These are phyloP conservation scores for Pancytospora epiphaga DNA, from an alignment of 371 early-diverging fungal species.

Conservation along the genomic window DNA sequence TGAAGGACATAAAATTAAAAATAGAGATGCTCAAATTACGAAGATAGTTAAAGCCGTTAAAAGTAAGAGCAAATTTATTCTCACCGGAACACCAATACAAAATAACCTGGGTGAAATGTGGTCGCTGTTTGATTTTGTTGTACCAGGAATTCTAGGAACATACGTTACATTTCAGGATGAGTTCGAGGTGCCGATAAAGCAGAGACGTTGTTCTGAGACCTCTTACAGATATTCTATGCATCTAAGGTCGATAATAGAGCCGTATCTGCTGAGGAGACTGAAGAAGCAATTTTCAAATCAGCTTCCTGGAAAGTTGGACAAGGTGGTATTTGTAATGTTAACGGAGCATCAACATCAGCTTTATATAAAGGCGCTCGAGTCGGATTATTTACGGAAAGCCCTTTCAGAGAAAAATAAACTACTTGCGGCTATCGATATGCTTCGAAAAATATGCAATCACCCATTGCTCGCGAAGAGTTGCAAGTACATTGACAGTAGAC, in stretches of 20 bases:
- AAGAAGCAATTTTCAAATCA: slow-evolving; percentile 92
- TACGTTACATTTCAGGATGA: slow-evolving; percentile 86
- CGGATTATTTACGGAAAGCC: slow-evolving; percentile 64
- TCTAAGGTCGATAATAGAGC: slow-evolving; percentile 82
- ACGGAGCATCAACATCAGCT: slow-evolving; percentile 83
- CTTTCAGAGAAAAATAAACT: slow-evolving; percentile 75
- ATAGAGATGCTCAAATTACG: slow-evolving; percentile 82
- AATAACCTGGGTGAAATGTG: slow-evolving; percentile 96
- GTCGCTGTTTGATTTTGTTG: slow-evolving; percentile 89
- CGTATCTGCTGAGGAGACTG: slow-evolving; percentile 86
- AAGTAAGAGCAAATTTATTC: slow-evolving; percentile 76
- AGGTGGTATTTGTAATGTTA: slow-evolving; percentile 84
- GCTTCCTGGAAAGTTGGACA: slow-evolving; percentile 85
- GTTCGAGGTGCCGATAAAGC: slow-evolving; percentile 68
- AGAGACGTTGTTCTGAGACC: slow-evolving; percentile 88
- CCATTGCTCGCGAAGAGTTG: slow-evolving; percentile 78
- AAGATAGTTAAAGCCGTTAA: slow-evolving; percentile 74
- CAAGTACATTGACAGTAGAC: too few species aligned
- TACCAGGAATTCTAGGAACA: slow-evolving; percentile 81
- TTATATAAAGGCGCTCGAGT: slow-evolving; percentile 83
- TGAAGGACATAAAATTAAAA: slow-evolving; percentile 97
- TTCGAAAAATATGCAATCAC: slow-evolving; percentile 95
- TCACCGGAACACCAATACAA: slow-evolving; percentile 95
- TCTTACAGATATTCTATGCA: slow-evolving; percentile 81
- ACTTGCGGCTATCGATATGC: slow-evolving; percentile 96